A percentile compares a stretch with the other conserved stretches of the same genome.
Conservation (phyloP, 2,329 filamentous ascomycete genomes). For the Macroventuria anomochaeta region DNA sequence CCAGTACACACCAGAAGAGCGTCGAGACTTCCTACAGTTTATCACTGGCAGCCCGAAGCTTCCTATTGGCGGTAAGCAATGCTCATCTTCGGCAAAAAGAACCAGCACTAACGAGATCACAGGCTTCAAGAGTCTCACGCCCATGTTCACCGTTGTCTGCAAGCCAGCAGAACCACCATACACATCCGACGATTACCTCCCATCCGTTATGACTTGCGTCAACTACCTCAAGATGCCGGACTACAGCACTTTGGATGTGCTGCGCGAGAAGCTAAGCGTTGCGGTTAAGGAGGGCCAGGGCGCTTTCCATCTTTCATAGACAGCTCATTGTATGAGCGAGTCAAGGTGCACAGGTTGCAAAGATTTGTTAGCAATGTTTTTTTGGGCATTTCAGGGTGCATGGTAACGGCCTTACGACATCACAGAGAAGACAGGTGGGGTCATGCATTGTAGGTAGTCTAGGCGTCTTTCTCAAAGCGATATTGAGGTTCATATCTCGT, state of each 20-base stretch:
- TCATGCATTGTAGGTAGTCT: slow-evolving; percentile 15
- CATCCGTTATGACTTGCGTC: slow-evolving; percentile 99
- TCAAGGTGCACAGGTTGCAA: slow-evolving; percentile 13
- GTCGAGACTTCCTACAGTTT: slow-evolving; percentile 95
- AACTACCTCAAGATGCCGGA: slow-evolving; percentile 98
- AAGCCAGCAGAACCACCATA: slow-evolving; percentile 97
- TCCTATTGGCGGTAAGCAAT: slow-evolving; percentile 85
- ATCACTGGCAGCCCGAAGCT: slow-evolving; percentile 97
- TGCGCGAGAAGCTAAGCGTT: slow-evolving; percentile 78
- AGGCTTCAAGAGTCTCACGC: slow-evolving; percentile 97
- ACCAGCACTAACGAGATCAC: slow-evolving; percentile 10
- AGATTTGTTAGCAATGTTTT: slow-evolving; percentile 12
- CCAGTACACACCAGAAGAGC: slow-evolving; percentile 74
- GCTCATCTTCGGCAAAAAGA: neutral
- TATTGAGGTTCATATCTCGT: neutral
- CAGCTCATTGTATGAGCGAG: neutral
- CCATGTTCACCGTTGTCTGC: slow-evolving; percentile 99
- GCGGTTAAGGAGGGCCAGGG: slow-evolving; percentile 96
- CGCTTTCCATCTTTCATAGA: slow-evolving; percentile 90
- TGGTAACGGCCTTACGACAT: slow-evolving; percentile 17
- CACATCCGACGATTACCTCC: slow-evolving; percentile 95
- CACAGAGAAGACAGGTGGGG: neutral
- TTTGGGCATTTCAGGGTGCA: slow-evolving; percentile 17
- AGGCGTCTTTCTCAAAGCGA: neutral
- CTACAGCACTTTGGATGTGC: slow-evolving; percentile 78